Base-by-base conservation (phyloP, 495 filamentous ascomycete genomes). In the Talaromyces nanjingensis region DNA sequence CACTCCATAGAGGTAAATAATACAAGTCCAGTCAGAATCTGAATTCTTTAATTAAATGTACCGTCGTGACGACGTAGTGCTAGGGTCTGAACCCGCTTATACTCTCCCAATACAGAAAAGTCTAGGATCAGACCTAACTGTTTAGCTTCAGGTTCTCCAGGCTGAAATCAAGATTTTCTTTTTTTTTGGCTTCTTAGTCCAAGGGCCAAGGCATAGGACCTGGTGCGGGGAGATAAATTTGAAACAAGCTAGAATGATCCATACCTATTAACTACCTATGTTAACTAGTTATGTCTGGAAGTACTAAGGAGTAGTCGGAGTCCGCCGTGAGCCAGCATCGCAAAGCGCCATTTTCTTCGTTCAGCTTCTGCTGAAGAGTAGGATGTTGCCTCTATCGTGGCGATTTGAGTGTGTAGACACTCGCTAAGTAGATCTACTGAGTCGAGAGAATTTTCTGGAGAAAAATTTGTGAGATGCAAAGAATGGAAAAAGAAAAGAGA, bases 231-330 rank as follows among this genome's bases (percentile, higher is more conserved):
- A n/a, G 53, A 29, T 25, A 29, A 6, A 22, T 56, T 56, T 56
- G 53, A 56, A 56, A 56, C 53, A 56, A 29, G 22, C 53, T 56
- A 29, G 53, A 56, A 56, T 56, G 22, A 56, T 56, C 53, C 53
- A 56, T 56, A 29, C 22, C 27, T 27, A 27, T 27, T 27, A 27
- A 27, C 27, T 27, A 27, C 27, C 37, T 16, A 16, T 1, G 37
- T 42, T 39, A 39, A 8, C 0, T 11, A n/a, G n/a, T n/a, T n/a
- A 27, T 42, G 37, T 42, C 37, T 14, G 52, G 16, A 29, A 56
- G 22, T 14, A 54, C 52, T 54, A 20, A 27, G 20, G 16, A 18
- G n/a, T 12, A 29, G 22, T 56, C 53, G 53, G 53, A 56, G 53
- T 29, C 22, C 22, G 53, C 53, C 53, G 53, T 27, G 47, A 52